phyloP scores from a whole-genome alignment of 1,139 yeast genomes.

The Meyerozyma elateridarum region DNA sequence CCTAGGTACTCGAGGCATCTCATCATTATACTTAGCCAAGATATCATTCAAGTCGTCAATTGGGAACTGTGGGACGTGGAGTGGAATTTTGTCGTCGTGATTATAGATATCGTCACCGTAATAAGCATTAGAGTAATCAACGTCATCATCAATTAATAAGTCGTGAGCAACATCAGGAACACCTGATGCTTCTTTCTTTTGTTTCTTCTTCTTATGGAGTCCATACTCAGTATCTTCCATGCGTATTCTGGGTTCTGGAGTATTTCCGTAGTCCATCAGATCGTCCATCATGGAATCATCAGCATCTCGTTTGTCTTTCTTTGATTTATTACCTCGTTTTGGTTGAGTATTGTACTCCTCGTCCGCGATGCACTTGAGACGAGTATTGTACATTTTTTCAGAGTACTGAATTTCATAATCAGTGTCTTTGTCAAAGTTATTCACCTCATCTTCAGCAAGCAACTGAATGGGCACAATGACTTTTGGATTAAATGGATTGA shows the following conservation, averaged over 20 bases:
- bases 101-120: not conserved
- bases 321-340: constrained; percentile 30
- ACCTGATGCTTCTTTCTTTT: not conserved
- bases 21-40: not conserved
- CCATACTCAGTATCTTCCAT: not conserved
- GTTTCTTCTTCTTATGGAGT: not conserved
- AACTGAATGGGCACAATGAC: constrained; percentile 45
- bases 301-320: constrained; percentile 20
- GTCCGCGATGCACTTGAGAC: constrained; percentile 53
- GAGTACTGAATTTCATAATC: constrained; percentile 70
- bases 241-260: not conserved
- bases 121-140: not conserved
- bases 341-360: constrained; percentile 36
- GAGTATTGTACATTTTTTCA: constrained; percentile 56
- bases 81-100: not conserved
- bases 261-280: not conserved
- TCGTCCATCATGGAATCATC: constrained; percentile 8
- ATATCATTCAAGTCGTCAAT: constrained; percentile 10
- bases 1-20: constrained; percentile 1
- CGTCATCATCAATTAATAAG: not conserved
- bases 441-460: constrained; percentile 34
- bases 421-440: constrained; percentile 62
- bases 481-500: constrained; percentile 53
- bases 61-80: constrained; percentile 16
- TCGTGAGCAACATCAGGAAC: not conserved